Evolutionary conservation across 495 filamentous ascomycete species (phyloP), one percentile per base, ranked within the genome.

Genomic region (Tetracladium setigerum): DNA sequence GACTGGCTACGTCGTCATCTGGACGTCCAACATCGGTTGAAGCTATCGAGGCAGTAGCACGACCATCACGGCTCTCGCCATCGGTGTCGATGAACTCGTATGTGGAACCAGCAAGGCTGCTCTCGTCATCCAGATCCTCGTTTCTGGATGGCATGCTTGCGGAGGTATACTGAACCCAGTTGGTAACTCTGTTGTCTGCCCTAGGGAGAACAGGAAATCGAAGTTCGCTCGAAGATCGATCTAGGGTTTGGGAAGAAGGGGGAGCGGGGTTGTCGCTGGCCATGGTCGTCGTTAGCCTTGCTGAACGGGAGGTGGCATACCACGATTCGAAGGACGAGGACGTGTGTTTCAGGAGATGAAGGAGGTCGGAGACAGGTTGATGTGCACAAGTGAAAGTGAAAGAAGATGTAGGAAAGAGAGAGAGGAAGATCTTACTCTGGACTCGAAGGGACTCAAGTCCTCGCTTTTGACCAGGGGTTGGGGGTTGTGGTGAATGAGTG

Each of bases 71-170:
- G 53, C 64, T 68, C 44, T 69, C 63, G 35, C 44, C 61, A 34
- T 71, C 67, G 10, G 63, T 65, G 44, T 66, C 62, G 56, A 82
- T 70, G 36, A 81, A 65, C 39, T 79, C 76, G 53, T 77, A 82
- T 38, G 74, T 63, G 49, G 77, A 78, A 52, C 79, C 77, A 51
- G 69, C 65, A 33, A 81, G 62, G 54, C 59, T 71, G 43, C 60
- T 57, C 46, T 61, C 59, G 30, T 69, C 65, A 24, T 67, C 67
- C 32, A 64, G 64, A 31, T 47, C 47, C 42, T 70, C 59, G 47
- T 39, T 67, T 46, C 63, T 59, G 4, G 61, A 54, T 39, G 71
- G 67, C 66, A 72, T 70, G 30, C 70, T 70, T 52, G 70, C 63
- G n/a, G 65, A 64, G 49, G 68, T 74, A 38, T 61, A 67, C 1